Conservation (phyloP, 306 rosid genomes). For the Arachis hypogaea region DNA sequence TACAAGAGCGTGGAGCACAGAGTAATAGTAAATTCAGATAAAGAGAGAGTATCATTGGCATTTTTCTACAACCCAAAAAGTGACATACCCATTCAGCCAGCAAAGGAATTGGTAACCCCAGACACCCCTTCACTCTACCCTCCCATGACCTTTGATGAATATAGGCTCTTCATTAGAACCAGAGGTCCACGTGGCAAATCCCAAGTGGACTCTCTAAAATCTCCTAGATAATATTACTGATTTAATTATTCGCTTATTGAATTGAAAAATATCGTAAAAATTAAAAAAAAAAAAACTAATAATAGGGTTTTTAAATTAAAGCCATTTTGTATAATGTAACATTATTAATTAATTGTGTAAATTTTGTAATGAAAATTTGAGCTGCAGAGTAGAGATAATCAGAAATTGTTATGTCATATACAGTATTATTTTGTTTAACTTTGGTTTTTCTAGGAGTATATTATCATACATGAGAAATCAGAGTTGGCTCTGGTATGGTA, state of each 20-base stretch:
- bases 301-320: neutral
- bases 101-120: conserved; percentile 56
- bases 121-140: conserved; percentile 63
- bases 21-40: conserved; percentile 77
- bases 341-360: neutral
- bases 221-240: conserved; percentile 38
- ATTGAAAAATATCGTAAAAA: no score
- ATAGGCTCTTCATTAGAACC: conserved; percentile 79
- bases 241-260: no score
- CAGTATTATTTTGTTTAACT: no score
- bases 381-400: neutral
- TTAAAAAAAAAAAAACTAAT: neutral
- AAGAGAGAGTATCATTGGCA: conserved; percentile 80
- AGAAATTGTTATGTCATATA: no score
- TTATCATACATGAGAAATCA: neutral
- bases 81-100: conserved; percentile 73
- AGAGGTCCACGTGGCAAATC: conserved; percentile 90
- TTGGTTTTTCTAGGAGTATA: no score
- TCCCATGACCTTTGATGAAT: conserved; percentile 84
- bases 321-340: no score
- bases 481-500: no score
- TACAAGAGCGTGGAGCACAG: conserved; percentile 95
- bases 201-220: conserved; percentile 83
- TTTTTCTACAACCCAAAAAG: conserved; percentile 95
- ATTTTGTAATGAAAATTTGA: neutral